Evolutionary conservation across 148 eudicot species (phyloP).

Genomic region (Hydrangea macrophylla): DNA sequence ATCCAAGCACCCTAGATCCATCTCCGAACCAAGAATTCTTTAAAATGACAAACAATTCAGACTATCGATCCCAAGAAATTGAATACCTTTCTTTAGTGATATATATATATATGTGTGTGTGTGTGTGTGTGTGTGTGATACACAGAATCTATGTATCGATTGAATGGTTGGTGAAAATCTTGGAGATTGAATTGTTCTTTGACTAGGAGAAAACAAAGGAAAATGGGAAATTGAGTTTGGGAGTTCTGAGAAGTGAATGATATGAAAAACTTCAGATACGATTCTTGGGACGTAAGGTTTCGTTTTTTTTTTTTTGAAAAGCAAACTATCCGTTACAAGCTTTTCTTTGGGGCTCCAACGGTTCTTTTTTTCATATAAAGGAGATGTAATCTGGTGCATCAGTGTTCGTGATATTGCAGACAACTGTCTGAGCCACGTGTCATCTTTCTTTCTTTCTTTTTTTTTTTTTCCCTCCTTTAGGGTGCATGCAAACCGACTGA

Average conservation of each 20-base stretch:
- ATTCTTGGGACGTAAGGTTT: neutral
- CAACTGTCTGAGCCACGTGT: no score
- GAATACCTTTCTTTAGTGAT: neutral
- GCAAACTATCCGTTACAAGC: constrained; percentile 51
- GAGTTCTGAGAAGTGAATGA: neutral
- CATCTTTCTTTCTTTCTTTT: neutral
- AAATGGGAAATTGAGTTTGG: neutral
- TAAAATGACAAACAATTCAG: neutral
- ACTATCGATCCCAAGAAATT: neutral
- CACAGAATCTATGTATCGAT: neutral
- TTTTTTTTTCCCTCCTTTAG: neutral
- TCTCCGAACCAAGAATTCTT: constrained; percentile 2
- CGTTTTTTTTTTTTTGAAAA: neutral
- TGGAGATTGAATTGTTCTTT: neutral
- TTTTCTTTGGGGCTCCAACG: constrained; percentile 32
- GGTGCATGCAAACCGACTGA: no score
- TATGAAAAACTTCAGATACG: neutral
- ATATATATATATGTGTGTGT: no score
- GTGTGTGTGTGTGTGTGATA: neutral
- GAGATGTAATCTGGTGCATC: neutral
- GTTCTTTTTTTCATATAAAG: constrained; percentile 20
- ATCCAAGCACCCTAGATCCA: constrained; percentile 79
- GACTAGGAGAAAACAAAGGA: neutral
- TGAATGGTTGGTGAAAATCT: neutral
- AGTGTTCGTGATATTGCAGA: neutral